Conservation (phyloP, 1,284 basidiomycete species). For the Lignosus rhinocerotis region DNA sequence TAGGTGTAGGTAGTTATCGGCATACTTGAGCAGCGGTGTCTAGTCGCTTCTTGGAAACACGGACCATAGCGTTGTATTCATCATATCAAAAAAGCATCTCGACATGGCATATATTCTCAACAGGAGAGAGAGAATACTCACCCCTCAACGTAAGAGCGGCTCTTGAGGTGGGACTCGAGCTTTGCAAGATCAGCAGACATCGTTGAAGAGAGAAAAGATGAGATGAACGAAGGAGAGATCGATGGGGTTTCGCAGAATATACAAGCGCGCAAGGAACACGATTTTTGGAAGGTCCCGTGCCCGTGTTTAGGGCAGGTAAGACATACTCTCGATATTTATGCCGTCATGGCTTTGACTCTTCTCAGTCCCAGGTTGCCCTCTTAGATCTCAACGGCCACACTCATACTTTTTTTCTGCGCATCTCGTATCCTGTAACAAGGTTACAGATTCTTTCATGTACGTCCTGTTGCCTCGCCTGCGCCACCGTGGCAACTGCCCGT, state of each 20-base stretch:
- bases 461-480: neutral
- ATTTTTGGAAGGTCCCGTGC: conserved; percentile 24
- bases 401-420: neutral
- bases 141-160: conserved; percentile 91
- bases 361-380: neutral
- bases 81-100: conserved; percentile 45
- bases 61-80: conserved; percentile 92
- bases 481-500: too few species aligned
- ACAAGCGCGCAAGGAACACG: conserved; percentile 12
- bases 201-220: conserved; percentile 24
- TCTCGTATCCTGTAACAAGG: neutral
- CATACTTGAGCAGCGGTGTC: conserved; percentile 88
- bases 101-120: conserved; percentile 5
- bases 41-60: conserved; percentile 99
- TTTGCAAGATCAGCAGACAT: conserved; percentile 79
- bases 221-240: conserved; percentile 21
- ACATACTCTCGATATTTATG: neutral
- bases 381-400: neutral
- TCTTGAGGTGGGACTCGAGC: conserved; percentile 84
- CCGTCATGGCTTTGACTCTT: conserved; percentile 5
- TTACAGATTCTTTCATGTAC: neutral
- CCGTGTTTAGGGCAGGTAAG: conserved; percentile 19
- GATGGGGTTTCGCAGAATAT: conserved; percentile 24
- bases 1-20: conserved; percentile 77
- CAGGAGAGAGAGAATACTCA: conserved; percentile 46